Conservation (phyloP, 176 grass and related monocot genomes). For the Chrysopogon serrulatus region DNA sequence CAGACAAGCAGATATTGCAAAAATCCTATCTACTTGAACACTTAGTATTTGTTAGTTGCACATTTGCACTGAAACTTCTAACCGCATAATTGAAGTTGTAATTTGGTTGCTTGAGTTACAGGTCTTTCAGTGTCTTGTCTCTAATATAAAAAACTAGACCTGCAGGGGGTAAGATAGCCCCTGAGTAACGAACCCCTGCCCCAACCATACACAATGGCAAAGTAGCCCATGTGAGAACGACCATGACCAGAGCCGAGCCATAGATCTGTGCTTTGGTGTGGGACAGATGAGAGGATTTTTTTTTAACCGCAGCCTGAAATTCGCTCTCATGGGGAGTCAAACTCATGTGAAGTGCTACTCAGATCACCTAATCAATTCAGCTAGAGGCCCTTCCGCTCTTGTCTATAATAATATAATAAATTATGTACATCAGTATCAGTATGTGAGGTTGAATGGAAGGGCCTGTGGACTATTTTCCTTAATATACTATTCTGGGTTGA, state of each 20-base stretch:
- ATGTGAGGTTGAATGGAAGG: background rate
- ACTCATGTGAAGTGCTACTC: too few species aligned
- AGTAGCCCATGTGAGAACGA: too few species aligned
- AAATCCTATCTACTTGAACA: background rate
- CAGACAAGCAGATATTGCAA: background rate
- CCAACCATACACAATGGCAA: too few species aligned
- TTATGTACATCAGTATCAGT: background rate
- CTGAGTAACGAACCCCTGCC: too few species aligned
- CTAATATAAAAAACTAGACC: background rate
- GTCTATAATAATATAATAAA: conserved; percentile 1
- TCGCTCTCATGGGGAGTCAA: too few species aligned
- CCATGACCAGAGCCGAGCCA: too few species aligned
- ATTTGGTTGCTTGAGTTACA: background rate
- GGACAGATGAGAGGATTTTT: too few species aligned
- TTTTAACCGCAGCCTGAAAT: too few species aligned
- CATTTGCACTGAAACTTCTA: background rate
- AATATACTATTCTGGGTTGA: background rate
- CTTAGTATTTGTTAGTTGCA: background rate
- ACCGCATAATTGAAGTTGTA: background rate
- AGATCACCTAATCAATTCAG: too few species aligned
- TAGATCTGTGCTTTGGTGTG: too few species aligned
- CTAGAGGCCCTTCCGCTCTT: too few species aligned
- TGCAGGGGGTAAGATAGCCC: too few species aligned
- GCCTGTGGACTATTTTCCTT: background rate
- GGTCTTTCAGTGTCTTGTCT: background rate